These are phyloP conservation scores for Aspergillus hiratsukae DNA, from an alignment of 2,329 filamentous ascomycete species.

Conservation along the genomic window DNA sequence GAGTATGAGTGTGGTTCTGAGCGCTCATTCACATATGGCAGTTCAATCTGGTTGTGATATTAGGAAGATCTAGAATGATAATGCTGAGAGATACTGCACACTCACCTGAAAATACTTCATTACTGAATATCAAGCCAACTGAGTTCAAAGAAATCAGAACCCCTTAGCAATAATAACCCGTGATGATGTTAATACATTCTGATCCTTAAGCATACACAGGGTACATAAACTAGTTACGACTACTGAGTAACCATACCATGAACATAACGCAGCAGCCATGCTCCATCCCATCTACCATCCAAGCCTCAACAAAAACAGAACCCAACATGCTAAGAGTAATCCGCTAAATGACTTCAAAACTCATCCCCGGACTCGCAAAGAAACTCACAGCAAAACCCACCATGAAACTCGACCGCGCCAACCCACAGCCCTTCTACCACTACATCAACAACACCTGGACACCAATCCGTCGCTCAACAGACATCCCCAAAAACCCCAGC, in stretches of 20 bases:
- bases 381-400: neutral
- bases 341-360: neutral
- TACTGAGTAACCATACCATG: neutral
- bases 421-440: constrained; percentile 5
- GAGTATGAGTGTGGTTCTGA: neutral
- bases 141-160: neutral
- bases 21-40: neutral
- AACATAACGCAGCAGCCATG: neutral
- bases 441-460: constrained; percentile 1
- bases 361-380: neutral
- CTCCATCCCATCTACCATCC: neutral
- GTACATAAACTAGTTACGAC: neutral
- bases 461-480: neutral
- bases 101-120: neutral
- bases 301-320: neutral
- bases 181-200: neutral
- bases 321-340: neutral
- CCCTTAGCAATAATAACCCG: neutral
- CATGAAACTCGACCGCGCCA: neutral
- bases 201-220: too few species aligned
- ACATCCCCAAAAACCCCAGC: neutral
- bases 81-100: neutral
- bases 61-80: neutral
- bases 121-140: neutral
- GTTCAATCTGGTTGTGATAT: neutral